phyloP scores from a whole-genome alignment of 192 early-diverging fungal genomes.

The Backusella liffmaniae region DNA sequence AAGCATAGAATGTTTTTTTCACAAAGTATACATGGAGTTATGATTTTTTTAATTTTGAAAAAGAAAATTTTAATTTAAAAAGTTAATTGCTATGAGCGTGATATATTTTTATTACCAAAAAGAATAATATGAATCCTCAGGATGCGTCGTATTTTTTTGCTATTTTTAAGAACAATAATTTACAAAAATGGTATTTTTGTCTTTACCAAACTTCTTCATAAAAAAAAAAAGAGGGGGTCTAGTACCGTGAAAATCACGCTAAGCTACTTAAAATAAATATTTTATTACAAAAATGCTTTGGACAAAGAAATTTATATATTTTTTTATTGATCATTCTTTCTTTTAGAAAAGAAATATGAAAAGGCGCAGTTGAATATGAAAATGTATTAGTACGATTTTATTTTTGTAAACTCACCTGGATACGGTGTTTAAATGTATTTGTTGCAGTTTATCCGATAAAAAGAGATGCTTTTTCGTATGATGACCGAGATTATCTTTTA shows the following conservation, averaged over 20 bases:
- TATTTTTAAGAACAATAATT: conserved; percentile 1
- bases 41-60: not conserved
- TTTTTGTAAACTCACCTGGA: too few relatives aligned
- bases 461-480: too few relatives aligned
- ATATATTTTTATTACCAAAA: conserved; percentile 1
- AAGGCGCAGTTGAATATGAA: too few relatives aligned
- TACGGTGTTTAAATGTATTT: too few relatives aligned
- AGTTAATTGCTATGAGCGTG: not conserved
- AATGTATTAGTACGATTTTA: too few relatives aligned
- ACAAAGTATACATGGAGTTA: not conserved
- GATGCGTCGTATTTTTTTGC: not conserved
- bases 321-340: too few relatives aligned
- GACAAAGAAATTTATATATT: too few relatives aligned
- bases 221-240: not conserved
- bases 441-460: too few relatives aligned
- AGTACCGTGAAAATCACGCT: not conserved
- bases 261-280: not conserved
- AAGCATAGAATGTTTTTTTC: conserved; percentile 7
- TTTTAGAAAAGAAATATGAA: too few relatives aligned
- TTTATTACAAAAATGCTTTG: not conserved
- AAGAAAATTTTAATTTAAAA: not conserved
- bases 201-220: not conserved
- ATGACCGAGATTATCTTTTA: too few relatives aligned
- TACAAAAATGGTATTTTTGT: not conserved
- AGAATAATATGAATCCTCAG: not conserved